phyloP scores from a whole-genome alignment of 73 alveolate genomes.

The Effrenium voratum region DNA sequence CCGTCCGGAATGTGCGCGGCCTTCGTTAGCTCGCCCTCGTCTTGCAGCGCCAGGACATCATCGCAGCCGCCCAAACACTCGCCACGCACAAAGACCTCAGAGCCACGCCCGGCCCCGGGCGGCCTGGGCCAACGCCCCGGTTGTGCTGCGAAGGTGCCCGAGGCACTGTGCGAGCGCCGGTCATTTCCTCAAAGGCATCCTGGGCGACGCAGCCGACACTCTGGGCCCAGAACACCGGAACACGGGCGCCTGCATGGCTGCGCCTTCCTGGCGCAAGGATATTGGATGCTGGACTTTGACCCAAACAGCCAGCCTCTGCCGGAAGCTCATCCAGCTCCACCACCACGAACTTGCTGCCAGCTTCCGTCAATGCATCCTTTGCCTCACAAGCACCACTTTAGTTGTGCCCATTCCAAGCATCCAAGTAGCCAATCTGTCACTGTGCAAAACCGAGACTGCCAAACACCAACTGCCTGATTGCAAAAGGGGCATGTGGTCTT shows the following conservation, averaged over 20 bases:
- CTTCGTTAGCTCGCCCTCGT: slow-evolving; percentile 31
- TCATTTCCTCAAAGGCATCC: slow-evolving; percentile 74
- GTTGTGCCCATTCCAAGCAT: not conserved
- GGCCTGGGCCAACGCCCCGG: too few species aligned
- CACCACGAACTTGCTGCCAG: slow-evolving; percentile 75
- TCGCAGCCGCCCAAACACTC: slow-evolving; percentile 80
- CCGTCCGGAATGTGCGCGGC: too few species aligned
- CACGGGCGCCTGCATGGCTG: slow-evolving; percentile 63
- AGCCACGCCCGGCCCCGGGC: too few species aligned
- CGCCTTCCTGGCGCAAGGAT: slow-evolving; percentile 75
- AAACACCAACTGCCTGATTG: not conserved
- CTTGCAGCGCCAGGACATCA: slow-evolving; percentile 56
- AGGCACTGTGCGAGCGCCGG: slow-evolving; percentile 91
- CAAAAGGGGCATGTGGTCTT: slow-evolving; percentile 93
- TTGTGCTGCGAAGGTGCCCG: slow-evolving; percentile 32
- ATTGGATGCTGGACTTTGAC: not conserved
- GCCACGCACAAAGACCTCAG: slow-evolving; percentile 58
- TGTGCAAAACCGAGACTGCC: not conserved
- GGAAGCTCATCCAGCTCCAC: slow-evolving; percentile 86
- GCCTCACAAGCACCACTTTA: slow-evolving; percentile 1
- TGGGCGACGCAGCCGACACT: not conserved
- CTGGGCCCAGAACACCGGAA: not conserved
- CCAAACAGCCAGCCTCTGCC: not conserved
- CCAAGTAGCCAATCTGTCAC: not conserved
- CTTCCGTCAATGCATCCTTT: slow-evolving; percentile 44